Evolutionary conservation across 805 yeast species (phyloP), one percentile per base, ranked within the genome.

Genomic region (Wickerhamiella dianesei): DNA sequence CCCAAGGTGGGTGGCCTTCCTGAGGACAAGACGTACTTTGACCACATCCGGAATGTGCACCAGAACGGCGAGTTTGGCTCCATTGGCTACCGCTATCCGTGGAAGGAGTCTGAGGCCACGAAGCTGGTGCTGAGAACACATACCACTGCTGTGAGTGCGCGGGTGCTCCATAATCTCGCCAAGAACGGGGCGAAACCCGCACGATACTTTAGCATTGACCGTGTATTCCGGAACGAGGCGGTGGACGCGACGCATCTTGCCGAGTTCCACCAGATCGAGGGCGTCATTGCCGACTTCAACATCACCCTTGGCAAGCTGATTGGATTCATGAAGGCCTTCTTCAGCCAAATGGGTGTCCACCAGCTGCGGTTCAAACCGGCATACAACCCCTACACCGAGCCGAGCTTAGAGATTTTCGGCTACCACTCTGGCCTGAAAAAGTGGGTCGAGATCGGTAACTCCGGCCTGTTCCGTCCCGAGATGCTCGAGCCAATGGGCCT

Each of bases 371-470:
- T 92, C 79, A 92, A 92, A 72, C 96, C 99, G 54, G 94, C 99
- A 37, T 92, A 92, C 70, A 92, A 92, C 68, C 99, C 99, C 50
- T 92, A 92, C 75, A 92, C 99, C 49, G 99, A 92, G 69, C 99
- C 99, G 49, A 84, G 95, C 5, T 76, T 92, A 77, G 99, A 92
- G 72, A 92, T 92, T 56, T 92, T 82, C 66, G 92, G 96, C 44
- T 92, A 85, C 82, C 99, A 92, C 69, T 80, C 78, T 58, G 96
- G 96, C 44, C 75, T 92, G 59, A 80, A 75, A 57, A 92, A 86
- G 66, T 94, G 98, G 98, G 98, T 92, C 53, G 99, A 92, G 73
- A 89, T 92, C 60, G 99, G 99, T 66, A 92, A 92, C 74, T 87
- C 96, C 17, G 99, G 99, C 66, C 82, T 92, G 95, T 92, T 92